Conservation (phyloP, 441 rosid species). For the Melastoma candidum region DNA sequence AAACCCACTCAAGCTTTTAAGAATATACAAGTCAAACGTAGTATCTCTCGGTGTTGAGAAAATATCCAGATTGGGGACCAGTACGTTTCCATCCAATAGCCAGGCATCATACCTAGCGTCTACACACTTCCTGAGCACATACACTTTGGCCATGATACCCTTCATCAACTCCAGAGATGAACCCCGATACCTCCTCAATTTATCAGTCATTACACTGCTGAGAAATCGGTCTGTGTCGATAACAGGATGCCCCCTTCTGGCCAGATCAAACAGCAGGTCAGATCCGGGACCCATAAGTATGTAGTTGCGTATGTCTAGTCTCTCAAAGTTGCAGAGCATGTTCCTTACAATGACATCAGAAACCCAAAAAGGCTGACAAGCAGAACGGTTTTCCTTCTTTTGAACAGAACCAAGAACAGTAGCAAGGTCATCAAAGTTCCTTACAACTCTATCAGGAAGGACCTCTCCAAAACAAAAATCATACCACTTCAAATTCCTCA, state of each 20-base stretch:
- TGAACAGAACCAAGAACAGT: slow-evolving; percentile 52
- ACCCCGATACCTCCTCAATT: slow-evolving; percentile 24
- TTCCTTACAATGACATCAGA: slow-evolving; percentile 41
- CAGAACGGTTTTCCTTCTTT: slow-evolving; percentile 35
- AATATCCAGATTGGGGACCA: slow-evolving; percentile 27
- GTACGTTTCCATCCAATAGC: slow-evolving; percentile 44
- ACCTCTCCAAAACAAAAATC: slow-evolving; percentile 88
- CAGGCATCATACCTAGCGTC: slow-evolving; percentile 41
- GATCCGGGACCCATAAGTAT: slow-evolving; percentile 49
- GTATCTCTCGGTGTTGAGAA: slow-evolving; percentile 23
- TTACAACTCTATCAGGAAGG: slow-evolving; percentile 57
- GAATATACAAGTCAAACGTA: slow-evolving; percentile 10
- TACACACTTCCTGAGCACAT: slow-evolving; percentile 45
- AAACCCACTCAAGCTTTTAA: slow-evolving; percentile 6
- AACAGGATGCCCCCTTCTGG: slow-evolving; percentile 83
- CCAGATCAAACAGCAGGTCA: slow-evolving; percentile 55
- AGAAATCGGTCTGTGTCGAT: slow-evolving; percentile 47
- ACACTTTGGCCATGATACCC: slow-evolving; percentile 45
- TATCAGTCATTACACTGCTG: slow-evolving; percentile 19
- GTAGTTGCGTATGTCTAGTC: slow-evolving; percentile 45
- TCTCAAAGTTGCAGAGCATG: slow-evolving; percentile 82
- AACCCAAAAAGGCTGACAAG: slow-evolving; percentile 51
- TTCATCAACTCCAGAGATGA: slow-evolving; percentile 23
- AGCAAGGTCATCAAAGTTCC: slow-evolving; percentile 46
- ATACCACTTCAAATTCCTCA: slow-evolving; percentile 72